Evolutionary conservation across 495 filamentous ascomycete genomes (phyloP).

Genomic region (Penicillium samsonianum): DNA sequence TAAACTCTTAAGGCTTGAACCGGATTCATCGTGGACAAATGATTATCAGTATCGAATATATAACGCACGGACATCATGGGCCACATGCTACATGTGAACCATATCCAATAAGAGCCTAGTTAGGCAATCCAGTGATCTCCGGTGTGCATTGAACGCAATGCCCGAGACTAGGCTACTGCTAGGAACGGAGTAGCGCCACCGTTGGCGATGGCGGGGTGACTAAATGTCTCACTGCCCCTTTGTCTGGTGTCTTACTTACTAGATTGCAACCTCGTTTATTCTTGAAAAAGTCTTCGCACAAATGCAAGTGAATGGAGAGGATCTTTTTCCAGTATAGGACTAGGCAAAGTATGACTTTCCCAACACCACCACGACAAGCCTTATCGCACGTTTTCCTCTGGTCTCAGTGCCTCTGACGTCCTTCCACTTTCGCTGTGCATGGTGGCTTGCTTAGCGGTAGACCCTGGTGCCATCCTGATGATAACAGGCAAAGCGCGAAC

Average conservation of each 20-base stretch:
- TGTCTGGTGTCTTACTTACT: not conserved
- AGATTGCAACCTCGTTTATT: not conserved
- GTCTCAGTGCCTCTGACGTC: constrained; percentile 3
- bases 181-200: constrained; percentile 7
- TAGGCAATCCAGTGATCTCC: too few relatives aligned
- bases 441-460: constrained; percentile 26
- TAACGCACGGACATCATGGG: not conserved
- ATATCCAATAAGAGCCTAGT: not conserved
- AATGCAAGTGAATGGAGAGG: not conserved
- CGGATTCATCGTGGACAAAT: not conserved
- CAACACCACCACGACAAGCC: not conserved
- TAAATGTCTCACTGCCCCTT: constrained; percentile 16
- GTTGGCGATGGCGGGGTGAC: constrained; percentile 5
- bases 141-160: constrained; percentile 4
- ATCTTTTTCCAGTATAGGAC: not conserved
- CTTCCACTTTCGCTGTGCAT: constrained; percentile 17
- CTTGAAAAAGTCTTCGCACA: not conserved
- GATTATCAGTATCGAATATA: not conserved
- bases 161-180: constrained; percentile 13
- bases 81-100: constrained; percentile 1
- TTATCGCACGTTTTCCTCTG: not conserved
- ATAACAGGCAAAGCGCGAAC: constrained; percentile 12
- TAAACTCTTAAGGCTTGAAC: constrained; percentile 8
- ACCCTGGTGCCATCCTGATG: constrained; percentile 1
- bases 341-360: not conserved